Percentiles rank a stretch among this genome's conserved stretches.
Evolutionary conservation across 176 grass and related monocot species (phyloP).

Genomic region (Triticum timopheevii): DNA sequence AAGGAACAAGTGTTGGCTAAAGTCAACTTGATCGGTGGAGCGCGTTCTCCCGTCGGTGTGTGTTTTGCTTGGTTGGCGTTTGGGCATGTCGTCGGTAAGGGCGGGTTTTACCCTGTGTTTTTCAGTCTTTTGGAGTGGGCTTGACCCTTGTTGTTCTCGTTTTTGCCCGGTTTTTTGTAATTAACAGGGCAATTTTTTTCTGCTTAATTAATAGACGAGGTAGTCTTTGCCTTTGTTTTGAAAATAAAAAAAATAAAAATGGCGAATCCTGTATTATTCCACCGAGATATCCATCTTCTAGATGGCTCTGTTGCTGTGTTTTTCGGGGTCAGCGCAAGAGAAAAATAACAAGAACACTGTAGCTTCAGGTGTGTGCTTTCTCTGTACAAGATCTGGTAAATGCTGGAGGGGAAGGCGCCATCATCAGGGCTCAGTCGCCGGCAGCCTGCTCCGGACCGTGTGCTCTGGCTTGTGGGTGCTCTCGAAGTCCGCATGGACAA

Average conservation of each 20-base stretch:
- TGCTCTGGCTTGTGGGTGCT: slow-evolving; percentile 82
- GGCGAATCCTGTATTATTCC: not conserved
- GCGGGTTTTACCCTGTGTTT: too few relatives aligned
- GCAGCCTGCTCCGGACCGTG: slow-evolving; percentile 53
- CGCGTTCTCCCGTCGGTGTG: too few relatives aligned
- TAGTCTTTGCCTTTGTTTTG: too few relatives aligned
- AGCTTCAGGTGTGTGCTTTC: not conserved
- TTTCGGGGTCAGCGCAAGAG: not conserved
- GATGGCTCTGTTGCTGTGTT: not conserved
- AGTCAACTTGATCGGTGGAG: too few relatives aligned
- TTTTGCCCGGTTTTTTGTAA: too few relatives aligned
- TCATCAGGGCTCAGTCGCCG: slow-evolving; percentile 33
- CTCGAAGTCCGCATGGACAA: slow-evolving; percentile 94
- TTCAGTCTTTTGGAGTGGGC: too few relatives aligned
- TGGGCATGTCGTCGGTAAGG: too few relatives aligned
- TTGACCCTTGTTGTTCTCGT: too few relatives aligned
- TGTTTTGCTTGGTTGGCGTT: too few relatives aligned
- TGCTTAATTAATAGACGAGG: too few relatives aligned
- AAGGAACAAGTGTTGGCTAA: not conserved
- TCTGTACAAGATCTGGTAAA: not conserved
- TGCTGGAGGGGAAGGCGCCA: not conserved
- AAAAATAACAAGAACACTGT: not conserved
- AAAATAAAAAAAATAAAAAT: too few relatives aligned
- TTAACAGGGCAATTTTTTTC: too few relatives aligned
- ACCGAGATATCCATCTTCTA: not conserved